These are phyloP conservation scores for Fabrea salina DNA, from an alignment of 169 alveolate genomes.

Conservation along the genomic window DNA sequence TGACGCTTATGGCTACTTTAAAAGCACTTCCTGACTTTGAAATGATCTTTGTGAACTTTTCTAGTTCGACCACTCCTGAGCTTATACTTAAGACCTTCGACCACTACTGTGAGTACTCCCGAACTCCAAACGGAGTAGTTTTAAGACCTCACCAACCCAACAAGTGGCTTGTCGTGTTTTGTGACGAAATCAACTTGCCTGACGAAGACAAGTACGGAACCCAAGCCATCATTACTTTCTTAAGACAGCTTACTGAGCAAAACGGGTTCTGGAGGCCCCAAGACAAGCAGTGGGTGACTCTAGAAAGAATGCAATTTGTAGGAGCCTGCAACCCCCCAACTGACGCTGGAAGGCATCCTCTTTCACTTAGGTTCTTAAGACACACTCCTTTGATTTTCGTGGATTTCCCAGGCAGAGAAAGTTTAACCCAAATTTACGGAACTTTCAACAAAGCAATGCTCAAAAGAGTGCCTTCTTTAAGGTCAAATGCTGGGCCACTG, in stretches of 20 bases:
- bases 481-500: constrained; percentile 84
- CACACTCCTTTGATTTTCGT: constrained; percentile 94
- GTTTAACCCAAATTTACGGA: constrained; percentile 94
- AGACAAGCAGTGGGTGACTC: constrained; percentile 89
- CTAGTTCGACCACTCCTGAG: constrained; percentile 94
- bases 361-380: constrained; percentile 93
- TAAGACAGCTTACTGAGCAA: constrained; percentile 93
- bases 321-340: constrained; percentile 99
- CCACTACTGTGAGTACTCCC: constrained; percentile 94
- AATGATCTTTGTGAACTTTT: constrained; percentile 94
- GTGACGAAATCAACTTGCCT: constrained; percentile 98
- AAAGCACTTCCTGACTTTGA: constrained; percentile 92
- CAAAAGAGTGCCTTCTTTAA: constrained; percentile 80
- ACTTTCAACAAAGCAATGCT: constrained; percentile 96
- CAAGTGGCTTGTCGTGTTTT: constrained; percentile 96
- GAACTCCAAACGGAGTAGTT: constrained; percentile 89
- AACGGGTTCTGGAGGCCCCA: constrained; percentile 96
- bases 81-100: constrained; percentile 92
- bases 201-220: constrained; percentile 97
- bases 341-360: constrained; percentile 97
- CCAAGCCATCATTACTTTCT: constrained; percentile 92
- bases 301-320: constrained; percentile 96
- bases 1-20: constrained; percentile 95
- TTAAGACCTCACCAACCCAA: constrained; percentile 93
- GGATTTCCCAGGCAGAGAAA: constrained; percentile 98